Base-by-base conservation (phyloP, 202 grass and related monocot genomes). In the Dendrocalamus latiflorus region DNA sequence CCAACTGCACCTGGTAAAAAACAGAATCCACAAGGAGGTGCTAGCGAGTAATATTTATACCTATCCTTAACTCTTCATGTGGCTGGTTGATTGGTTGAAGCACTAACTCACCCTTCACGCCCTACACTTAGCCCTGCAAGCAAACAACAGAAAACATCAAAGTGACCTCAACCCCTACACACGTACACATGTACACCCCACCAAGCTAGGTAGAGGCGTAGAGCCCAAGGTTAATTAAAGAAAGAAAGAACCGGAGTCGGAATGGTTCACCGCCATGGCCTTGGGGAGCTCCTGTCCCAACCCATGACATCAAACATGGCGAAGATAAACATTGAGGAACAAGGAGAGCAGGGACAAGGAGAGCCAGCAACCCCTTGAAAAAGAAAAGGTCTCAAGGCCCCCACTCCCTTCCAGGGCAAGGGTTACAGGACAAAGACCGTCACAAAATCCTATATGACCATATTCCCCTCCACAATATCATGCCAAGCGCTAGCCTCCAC, bases 251-350 rank as follows among this genome's bases (percentile, higher is more conserved):
- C 37, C 33, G 68, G 75, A 76, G 88, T 83, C 83, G 81, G 85
- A 90, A 82, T 65, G 69, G 88, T 86, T 85, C 86, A 82, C 88
- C 85, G 68, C 89, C 78, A 57, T 20, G 8, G n/a, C 47, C 84
- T 80, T 74, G 54, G 78, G 70, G 48, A 57, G 86, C 83, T 90
- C 78, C 82, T 80, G 91, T 93, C 82, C 78, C 68, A 79, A 80
- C 88, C 88, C 78, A 88, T 90, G 83, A 83, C 84, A 92, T 92
- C 38, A 75, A 87, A 84, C 85, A 87, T 81, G 85, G 86, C 71
- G 51, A 6, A 0, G 80, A 89, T 86, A 92, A 87, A 86, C 76
- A 80, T 83, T 73, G 79, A 72, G 47, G 61, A 72, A 65, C 68
- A 92, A 92, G 45, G 79, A 66, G 76, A 6, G 57, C 67, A 34